Conservation (phyloP, 257 asterid genomes). For the Nicotiana tomentosiformis region DNA sequence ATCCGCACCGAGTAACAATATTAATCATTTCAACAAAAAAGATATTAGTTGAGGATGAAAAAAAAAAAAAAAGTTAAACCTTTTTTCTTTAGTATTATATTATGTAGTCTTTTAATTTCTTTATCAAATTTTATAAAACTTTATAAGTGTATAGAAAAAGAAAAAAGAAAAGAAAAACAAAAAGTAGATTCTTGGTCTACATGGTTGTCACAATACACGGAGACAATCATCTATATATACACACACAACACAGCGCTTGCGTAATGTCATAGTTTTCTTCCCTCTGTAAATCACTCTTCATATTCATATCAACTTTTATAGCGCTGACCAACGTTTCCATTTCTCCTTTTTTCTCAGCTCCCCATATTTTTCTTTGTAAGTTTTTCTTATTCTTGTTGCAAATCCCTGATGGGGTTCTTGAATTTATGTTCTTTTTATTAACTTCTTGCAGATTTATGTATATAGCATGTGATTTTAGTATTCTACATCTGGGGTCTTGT, state of each 20-base stretch:
- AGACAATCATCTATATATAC: conserved; percentile 5
- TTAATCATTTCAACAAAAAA: too few relatives aligned
- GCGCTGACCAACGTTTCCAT: not conserved
- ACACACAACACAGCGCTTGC: not conserved
- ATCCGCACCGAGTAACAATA: too few relatives aligned
- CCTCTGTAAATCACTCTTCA: not conserved
- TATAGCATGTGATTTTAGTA: not conserved
- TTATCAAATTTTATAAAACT: not conserved
- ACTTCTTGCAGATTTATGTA: not conserved
- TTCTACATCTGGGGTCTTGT: conserved; percentile 3
- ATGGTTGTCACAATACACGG: conserved; percentile 6
- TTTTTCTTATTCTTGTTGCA: not conserved
- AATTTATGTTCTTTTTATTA: not conserved
- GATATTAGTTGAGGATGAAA: too few relatives aligned
- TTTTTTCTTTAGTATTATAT: not conserved
- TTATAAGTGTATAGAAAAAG: not conserved
- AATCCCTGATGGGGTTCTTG: not conserved
- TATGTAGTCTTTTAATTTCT: not conserved
- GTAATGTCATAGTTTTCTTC: not conserved
- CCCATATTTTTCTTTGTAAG: not conserved
- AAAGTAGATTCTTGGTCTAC: conserved; percentile 33
- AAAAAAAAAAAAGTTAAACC: too few relatives aligned
- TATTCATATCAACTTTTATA: not conserved
- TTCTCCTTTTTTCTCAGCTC: not conserved
- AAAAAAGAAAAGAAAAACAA: not conserved